Evolutionary conservation across 1,139 yeast species (phyloP), one percentile per base, ranked within the genome.

Genomic region (Suhomyces coccinellae): DNA sequence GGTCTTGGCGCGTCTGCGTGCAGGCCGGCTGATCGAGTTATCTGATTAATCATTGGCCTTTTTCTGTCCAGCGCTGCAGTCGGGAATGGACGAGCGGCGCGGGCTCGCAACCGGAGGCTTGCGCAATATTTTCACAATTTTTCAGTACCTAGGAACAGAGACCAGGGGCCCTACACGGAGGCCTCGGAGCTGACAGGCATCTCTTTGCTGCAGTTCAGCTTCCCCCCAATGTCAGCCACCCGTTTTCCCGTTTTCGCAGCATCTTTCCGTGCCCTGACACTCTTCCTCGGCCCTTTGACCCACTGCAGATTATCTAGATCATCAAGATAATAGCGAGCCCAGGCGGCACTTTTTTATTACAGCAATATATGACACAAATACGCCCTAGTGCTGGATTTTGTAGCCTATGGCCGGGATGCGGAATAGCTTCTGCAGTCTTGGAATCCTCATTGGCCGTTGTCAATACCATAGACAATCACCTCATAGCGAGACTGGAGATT

Each of bases 1-100:
- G 29, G 29, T 9, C 29, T 26, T 26, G 29, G 29, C 29, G 7
- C 29, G n/a, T 8, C n/a, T 26, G 12, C 29, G 7, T 12, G n/a
- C n/a, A 10, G 2, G 29, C n/a, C n/a, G n/a, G n/a, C 37, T 34
- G 36, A 27, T 38, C 27, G 17, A 38, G 46, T 45, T 48, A 46
- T 48, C 51, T 43, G 51, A 48, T 48, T 38, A 34, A 48, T 46
- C 51, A 45, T 41, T 48, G 48, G 50, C 43, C 36, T 20, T 20
- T 20, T 20, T 20, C 24, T 20, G 24, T 4, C 24, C 24, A 20
- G 24, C 24, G 24, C 24, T 33, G 36, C 13, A 33, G 30, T 33
- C 31, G 32, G 10, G 14, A 24, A 14, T 17, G 29, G 6, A 26
- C 5, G n/a, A n/a, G 29, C 2, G 29, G 29, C 29, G 29, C 29